Evolutionary conservation across 495 filamentous ascomycete genomes (phyloP).

Genomic region (Pyronema domesticum): DNA sequence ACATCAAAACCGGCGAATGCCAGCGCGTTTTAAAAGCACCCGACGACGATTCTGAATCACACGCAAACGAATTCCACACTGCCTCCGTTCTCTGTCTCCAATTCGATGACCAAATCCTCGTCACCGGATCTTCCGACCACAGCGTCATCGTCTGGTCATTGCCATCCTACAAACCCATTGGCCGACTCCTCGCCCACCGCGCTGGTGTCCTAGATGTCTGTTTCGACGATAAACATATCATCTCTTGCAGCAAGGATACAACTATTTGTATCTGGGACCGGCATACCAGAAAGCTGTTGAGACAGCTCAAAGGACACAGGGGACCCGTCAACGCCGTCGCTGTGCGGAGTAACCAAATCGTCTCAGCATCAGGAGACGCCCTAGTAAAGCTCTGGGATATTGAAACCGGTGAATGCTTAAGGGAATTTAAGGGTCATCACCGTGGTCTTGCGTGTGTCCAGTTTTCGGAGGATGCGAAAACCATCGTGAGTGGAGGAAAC

Average conservation of each 20-base stretch:
- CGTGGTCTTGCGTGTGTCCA: slow-evolving; percentile 90
- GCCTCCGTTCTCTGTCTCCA: slow-evolving; percentile 89
- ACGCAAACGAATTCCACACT: slow-evolving; percentile 42
- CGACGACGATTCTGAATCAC: slow-evolving; percentile 1
- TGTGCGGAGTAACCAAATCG: slow-evolving; percentile 74
- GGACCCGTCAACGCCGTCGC: slow-evolving; percentile 94
- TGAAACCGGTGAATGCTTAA: slow-evolving; percentile 61
- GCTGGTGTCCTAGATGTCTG: slow-evolving; percentile 84
- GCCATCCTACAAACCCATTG: slow-evolving; percentile 55
- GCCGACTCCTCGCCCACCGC: slow-evolving; percentile 54
- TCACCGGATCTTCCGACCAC: slow-evolving; percentile 83
- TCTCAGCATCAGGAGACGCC: slow-evolving; percentile 84
- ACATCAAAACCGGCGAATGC: slow-evolving; percentile 70
- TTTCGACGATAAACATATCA: slow-evolving; percentile 78
- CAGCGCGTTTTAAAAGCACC: slow-evolving; percentile 53
- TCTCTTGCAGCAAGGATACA: slow-evolving; percentile 89
- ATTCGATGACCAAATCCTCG: slow-evolving; percentile 78
- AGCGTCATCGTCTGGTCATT: slow-evolving; percentile 88
- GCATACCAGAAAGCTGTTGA: slow-evolving; percentile 48
- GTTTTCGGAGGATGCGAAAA: slow-evolving; percentile 76
- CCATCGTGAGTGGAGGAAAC: slow-evolving; percentile 82
- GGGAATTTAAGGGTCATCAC: slow-evolving; percentile 70
- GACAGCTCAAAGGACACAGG: slow-evolving; percentile 60
- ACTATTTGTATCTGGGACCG: slow-evolving; percentile 89
- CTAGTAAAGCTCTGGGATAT: slow-evolving; percentile 90